These are phyloP conservation scores for Penicillium samsonianum DNA, from an alignment of 495 filamentous ascomycete species.

Conservation along the genomic window DNA sequence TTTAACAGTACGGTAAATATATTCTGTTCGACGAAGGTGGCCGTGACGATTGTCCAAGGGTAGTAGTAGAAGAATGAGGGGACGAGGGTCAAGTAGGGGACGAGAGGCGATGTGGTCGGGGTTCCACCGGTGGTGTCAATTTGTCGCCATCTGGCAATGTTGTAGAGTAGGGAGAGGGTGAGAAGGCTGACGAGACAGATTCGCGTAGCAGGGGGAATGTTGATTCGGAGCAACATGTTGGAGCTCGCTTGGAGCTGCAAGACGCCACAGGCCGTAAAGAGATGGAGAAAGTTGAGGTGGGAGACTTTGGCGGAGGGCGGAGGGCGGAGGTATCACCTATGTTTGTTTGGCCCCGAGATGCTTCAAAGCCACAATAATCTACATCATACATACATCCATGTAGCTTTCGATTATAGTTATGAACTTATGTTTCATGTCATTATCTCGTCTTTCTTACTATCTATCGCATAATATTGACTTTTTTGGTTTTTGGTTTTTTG, in stretches of 20 bases:
- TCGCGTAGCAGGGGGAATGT: conserved; percentile 88
- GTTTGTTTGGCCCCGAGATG: conserved; percentile 5
- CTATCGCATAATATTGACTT: background rate
- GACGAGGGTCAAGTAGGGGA: conserved; percentile 84
- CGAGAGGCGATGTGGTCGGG: conserved; percentile 54
- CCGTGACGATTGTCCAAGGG: conserved; percentile 88
- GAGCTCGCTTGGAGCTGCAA: conserved; percentile 25
- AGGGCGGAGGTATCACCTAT: conserved; percentile 1
- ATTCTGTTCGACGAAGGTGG: conserved; percentile 91
- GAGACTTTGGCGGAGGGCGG: conserved; percentile 10
- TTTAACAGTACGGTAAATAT: conserved; percentile 83
- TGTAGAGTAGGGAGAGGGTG: conserved; percentile 77
- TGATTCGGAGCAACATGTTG: conserved; percentile 80
- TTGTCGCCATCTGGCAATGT: conserved; percentile 57
- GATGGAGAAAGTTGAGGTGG: conserved; percentile 18
- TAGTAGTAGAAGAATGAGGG: conserved; percentile 81
- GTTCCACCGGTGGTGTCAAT: conserved; percentile 61
- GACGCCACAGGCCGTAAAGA: conserved; percentile 33
- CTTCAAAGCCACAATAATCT: background rate
- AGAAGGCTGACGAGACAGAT: conserved; percentile 72
- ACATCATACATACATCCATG: background rate
- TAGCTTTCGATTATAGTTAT: background rate
- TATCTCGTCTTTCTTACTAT: background rate
- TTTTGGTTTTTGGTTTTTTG: background rate
- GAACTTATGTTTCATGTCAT: background rate